Evolutionary conservation across 1,139 yeast species (phyloP), one percentile per base, ranked within the genome.

Genomic region (Suhomyces maxii): DNA sequence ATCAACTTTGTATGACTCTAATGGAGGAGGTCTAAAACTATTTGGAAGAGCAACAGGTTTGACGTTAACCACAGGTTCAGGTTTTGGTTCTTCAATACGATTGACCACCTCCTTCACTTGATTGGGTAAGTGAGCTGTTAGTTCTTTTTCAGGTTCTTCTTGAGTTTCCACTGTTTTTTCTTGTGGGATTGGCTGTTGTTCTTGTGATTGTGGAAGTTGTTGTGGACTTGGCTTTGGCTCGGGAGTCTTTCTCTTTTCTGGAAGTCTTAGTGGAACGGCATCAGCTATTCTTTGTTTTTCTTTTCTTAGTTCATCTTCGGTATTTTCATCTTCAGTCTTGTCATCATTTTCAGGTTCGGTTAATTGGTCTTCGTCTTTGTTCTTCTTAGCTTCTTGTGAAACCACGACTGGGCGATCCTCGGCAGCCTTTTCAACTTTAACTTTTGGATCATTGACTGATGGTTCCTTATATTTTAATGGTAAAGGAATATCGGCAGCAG

Each of bases 401-500:
- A 11, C 33, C n/a, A 30, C 11, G 6, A n/a, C 33, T 10, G n/a
- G 12, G 4, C 33, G 11, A 14, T 7, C 31, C 31, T 28, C 31
- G 7, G 31, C n/a, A 7, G 31, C n/a, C 9, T 9, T 28, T 28
- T 28, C n/a, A 11, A 28, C 23, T 43, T 48, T 50, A 26, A 46
- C 53, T 35, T 50, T 54, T 12, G 36, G 23, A 26, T 43, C 36
- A 9, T 34, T 45, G 8, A 28, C 41, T 5, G 34, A 34, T 13
- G 18, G 34, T 9, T 38, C 45, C 11, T 38, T 39, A 13, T 46
- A 45, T 37, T 66, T 56, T 47, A 80, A 63, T 0, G 86, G 86
- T 34, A 83, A 58, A 0, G 88, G 88, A 7, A 79, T 75, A 40
- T 82, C 86, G 7, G 87, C 87, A 1, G 88, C 89, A 0, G 84